Evolutionary conservation across 768 basidiomycete species (phyloP), one percentile per base, ranked within the genome.

Genomic region (Trametes cinnabarina): DNA sequence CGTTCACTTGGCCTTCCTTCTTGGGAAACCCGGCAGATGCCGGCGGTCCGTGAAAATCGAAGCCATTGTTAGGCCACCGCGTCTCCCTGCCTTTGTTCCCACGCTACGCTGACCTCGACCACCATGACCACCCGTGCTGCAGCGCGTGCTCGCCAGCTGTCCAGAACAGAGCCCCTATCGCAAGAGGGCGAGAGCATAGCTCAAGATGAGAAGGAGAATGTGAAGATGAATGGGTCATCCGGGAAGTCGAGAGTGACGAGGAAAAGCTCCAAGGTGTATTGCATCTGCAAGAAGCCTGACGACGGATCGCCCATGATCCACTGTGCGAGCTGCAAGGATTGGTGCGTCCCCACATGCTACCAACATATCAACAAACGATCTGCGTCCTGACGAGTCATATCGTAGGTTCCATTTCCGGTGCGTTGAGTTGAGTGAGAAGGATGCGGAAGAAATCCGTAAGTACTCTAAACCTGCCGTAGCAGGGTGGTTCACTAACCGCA

Each of bases 341-440:
- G 91, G 92, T 87, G 63, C 64, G 82, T 66, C 11, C 25, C 3
- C 9, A 6, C 30, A 1, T 26, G 4, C 19, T 37, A 9, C 9
- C 15, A 30, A 4, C 41, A 5, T 37, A 9, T 9, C 15, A 30
- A 4, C 41, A 5, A 12, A 11, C 11, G 19, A 32, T n/a, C 0
- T 26, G 35, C 14, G 17, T 49, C 15, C 35, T 52, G 25, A 58
- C 49, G 7, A 35, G 19, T 37, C 15, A 25, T 15, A 35, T 7
- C 25, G 6, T 57, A 94, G 92, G 92, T 92, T 84, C 71, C 92
- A 94, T 71, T 93, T 93, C 65, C 72, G 73, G n/a, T 94, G 92
- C 72, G 78, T 92, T 10, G 74, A 81, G 57, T 70, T 93, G 47
- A 77, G 70, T 56, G 81, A 83, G 63, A 73, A 78, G 49, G 79